Base-by-base conservation (phyloP, 305 asterid species). In the Fraxinus paxiana region DNA sequence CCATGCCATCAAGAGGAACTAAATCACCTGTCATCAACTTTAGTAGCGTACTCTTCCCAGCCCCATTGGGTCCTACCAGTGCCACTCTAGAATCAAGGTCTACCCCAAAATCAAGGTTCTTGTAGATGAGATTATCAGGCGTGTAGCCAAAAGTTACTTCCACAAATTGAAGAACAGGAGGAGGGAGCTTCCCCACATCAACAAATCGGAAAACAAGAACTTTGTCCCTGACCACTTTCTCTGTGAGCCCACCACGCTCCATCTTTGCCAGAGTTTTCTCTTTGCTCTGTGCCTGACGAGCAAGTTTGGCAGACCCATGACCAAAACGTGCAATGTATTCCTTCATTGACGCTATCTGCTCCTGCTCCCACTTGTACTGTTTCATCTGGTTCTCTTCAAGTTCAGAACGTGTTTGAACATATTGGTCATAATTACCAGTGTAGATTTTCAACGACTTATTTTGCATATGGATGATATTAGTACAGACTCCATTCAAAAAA, bases 261-360 rank as follows among this genome's bases (percentile, higher is more conserved):
- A 96, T 96, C 91, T 96, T 96, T 20, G 99, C 98, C 82, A 96
- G 77, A 7, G 99, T 96, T 79, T 96, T 96, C 73, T 96, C 99
- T 82, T 96, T 96, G 81, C 99, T 96, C 90, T 96, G 99, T 67
- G 99, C 99, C 83, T 96, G 99, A 82, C 99, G 99, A 35, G 99
- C 99, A 13, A 96, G 94, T 83, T 96, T 96, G 63, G 99, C 99
- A 9, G 99, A 96, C 15, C 99, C 99, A 6, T 96, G 98, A 18
- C 99, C 99, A 77, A 96, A 96, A 0, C 99, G 98, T 63, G 99
- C 99, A 70, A 96, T 96, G 92, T 96, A 96, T 73, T 96, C 99
- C 89, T 96, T 96, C 99, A 96, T 96, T 0, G 86, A 79, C 15
- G 99, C 70, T 82, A 96, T 96, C 90, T 96, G 99, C 86, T 96